phyloP scores from a whole-genome alignment of 73 alveolate species.

The Breviolum minutum region DNA sequence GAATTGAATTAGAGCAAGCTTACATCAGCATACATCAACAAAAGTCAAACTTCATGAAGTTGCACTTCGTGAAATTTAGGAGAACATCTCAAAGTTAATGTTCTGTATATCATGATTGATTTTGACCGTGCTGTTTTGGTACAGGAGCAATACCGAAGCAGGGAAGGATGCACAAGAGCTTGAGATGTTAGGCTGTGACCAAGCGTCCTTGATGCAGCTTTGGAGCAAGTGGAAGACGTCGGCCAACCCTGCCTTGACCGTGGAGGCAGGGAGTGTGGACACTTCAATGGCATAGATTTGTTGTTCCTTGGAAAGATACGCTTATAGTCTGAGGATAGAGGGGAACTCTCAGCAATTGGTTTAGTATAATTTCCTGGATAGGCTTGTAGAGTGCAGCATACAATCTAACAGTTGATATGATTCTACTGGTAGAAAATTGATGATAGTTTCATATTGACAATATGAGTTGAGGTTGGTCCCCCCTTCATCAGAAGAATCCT shows the following conservation, averaged over 20 bases:
- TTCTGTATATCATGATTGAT: too few relatives aligned
- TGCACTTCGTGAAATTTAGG: background rate
- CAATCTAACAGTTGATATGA: too few relatives aligned
- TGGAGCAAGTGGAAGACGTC: slow-evolving; percentile 79
- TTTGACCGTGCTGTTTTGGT: background rate
- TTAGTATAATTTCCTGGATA: too few relatives aligned
- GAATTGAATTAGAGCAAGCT: background rate
- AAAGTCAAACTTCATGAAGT: background rate
- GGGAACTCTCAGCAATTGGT: too few relatives aligned
- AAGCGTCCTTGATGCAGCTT: slow-evolving; percentile 78
- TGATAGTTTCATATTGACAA: too few relatives aligned
- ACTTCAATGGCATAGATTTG: too few relatives aligned
- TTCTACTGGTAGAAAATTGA: too few relatives aligned
- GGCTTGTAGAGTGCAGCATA: too few relatives aligned
- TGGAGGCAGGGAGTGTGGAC: slow-evolving; percentile 18
- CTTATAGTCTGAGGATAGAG: too few relatives aligned
- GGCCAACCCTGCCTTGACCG: slow-evolving; percentile 51
- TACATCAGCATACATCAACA: background rate
- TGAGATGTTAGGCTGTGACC: slow-evolving; percentile 61
- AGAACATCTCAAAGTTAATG: background rate
- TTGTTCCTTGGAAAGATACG: too few relatives aligned
- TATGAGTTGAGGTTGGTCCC: too few relatives aligned
- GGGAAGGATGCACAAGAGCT: slow-evolving; percentile 14
- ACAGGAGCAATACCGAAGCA: slow-evolving; percentile 32
- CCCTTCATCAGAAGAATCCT: too few relatives aligned